Percentiles rank a stretch among this genome's conserved stretches.
Conservation (phyloP, 257 asterid genomes). For the Fraxinus cuspidata region DNA sequence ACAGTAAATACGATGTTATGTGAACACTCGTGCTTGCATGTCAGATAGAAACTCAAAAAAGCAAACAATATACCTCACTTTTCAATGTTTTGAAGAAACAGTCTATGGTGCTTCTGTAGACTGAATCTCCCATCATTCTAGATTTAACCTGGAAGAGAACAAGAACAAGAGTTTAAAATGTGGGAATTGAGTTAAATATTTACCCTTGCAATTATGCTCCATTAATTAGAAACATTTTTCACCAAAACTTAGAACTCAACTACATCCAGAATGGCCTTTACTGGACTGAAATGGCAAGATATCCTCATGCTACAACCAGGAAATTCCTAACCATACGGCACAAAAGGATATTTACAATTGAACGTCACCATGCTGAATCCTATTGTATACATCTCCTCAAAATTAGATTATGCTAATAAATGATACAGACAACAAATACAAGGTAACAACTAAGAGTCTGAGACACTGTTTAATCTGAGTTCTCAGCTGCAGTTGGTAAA, state of each 20-base stretch:
- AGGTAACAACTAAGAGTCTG: slow-evolving; percentile 6
- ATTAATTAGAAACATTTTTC: slow-evolving; percentile 15
- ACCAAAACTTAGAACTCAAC: neutral
- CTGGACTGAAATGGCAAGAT: neutral
- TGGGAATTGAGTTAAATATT: neutral
- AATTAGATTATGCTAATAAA: slow-evolving; percentile 19
- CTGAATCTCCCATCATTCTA: slow-evolving; percentile 95
- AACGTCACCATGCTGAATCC: neutral
- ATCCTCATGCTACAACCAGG: neutral
- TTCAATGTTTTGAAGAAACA: slow-evolving; percentile 78
- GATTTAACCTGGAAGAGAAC: slow-evolving; percentile 70
- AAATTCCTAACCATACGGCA: neutral
- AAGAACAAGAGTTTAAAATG: slow-evolving; percentile 6
- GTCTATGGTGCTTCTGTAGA: slow-evolving; percentile 71
- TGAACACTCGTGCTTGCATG: slow-evolving; percentile 1
- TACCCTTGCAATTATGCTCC: neutral
- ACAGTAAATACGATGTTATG: neutral
- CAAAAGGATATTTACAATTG: neutral
- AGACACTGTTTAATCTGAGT: slow-evolving; percentile 16
- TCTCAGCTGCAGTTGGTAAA: slow-evolving; percentile 8
- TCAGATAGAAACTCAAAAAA: slow-evolving; percentile 22
- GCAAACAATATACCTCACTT: slow-evolving; percentile 54
- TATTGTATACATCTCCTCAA: neutral
- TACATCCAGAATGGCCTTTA: neutral
- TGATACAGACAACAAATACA: slow-evolving; percentile 15